A percentile compares a stretch with the other conserved stretches of the same genome.
Conservation (phyloP, 768 basidiomycete genomes). For the Trametes gibbosa region DNA sequence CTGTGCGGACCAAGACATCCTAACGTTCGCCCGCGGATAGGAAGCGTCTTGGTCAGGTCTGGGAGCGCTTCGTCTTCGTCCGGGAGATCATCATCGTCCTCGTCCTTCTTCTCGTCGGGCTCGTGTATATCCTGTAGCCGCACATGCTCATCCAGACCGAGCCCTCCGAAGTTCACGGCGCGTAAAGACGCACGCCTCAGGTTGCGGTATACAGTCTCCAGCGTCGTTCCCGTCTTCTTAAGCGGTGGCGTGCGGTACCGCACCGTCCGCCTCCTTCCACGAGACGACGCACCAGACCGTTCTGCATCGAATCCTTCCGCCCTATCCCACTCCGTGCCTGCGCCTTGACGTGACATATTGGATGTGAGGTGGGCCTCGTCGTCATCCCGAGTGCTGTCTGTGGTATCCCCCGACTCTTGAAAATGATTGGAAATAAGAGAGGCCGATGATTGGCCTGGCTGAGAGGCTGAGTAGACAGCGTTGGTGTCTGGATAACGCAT, state of each 20-base stretch:
- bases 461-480: constrained; percentile 41
- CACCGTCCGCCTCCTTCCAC: constrained; percentile 41
- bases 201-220: constrained; percentile 55
- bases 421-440: constrained; percentile 45
- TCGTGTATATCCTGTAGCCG: constrained; percentile 50
- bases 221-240: constrained; percentile 55
- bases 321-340: constrained; percentile 29
- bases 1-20: constrained; percentile 73
- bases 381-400: constrained; percentile 50
- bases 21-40: constrained; percentile 76
- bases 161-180: constrained; percentile 75
- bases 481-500: constrained; percentile 18
- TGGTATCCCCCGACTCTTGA: constrained; percentile 30
- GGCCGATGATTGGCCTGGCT: constrained; percentile 48
- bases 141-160: constrained; percentile 58
- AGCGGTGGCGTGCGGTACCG: constrained; percentile 57
- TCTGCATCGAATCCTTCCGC: constrained; percentile 46
- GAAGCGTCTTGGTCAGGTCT: constrained; percentile 44
- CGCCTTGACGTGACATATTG: constrained; percentile 43
- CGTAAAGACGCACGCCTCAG: constrained; percentile 67
- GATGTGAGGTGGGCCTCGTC: constrained; percentile 58
- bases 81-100: constrained; percentile 31
- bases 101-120: constrained; percentile 31
- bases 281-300: constrained; percentile 34
- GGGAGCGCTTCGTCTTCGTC: constrained; percentile 30